These are phyloP conservation scores for Boletus edulis DNA, from an alignment of 768 basidiomycete species.

Conservation along the genomic window DNA sequence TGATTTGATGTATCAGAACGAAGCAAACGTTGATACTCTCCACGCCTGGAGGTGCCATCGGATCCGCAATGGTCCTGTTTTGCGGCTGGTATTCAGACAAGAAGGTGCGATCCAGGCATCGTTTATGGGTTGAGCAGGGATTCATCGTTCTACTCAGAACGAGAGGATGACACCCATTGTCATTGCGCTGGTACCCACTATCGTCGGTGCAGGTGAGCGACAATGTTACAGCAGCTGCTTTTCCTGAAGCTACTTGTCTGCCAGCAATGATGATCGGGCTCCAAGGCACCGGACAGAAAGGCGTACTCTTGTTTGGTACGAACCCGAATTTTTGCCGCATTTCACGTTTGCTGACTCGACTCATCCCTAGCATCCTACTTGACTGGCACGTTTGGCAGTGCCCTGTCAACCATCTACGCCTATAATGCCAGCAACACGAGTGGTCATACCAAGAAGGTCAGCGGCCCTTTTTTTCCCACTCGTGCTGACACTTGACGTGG, in stretches of 20 bases:
- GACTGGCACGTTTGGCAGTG: conserved; percentile 56
- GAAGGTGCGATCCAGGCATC: conserved; percentile 38
- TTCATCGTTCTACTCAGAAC: conserved; percentile 30
- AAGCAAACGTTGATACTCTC: conserved; percentile 50
- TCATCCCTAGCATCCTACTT: conserved; percentile 43
- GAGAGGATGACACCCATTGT: conserved; percentile 63
- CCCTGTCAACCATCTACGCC: conserved; percentile 57
- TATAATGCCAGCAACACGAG: conserved; percentile 65
- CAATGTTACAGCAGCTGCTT: background rate
- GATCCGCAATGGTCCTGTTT: conserved; percentile 44
- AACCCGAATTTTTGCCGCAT: background rate
- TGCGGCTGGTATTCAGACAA: conserved; percentile 68
- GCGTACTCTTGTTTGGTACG: conserved; percentile 53
- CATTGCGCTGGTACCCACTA: conserved; percentile 55
- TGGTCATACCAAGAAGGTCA: conserved; percentile 63
- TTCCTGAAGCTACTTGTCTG: background rate
- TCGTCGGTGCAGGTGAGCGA: conserved; percentile 49
- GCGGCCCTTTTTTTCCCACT: background rate
- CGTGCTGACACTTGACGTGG: background rate
- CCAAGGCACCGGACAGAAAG: conserved; percentile 46
- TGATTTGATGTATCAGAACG: conserved; percentile 36
- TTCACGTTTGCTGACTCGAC: background rate
- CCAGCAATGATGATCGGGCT: conserved; percentile 54
- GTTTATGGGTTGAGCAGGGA: background rate
- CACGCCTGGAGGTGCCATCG: conserved; percentile 54